These are phyloP conservation scores for Fusarium circinatum DNA, from an alignment of 2,329 filamentous ascomycete species.

Conservation along the genomic window DNA sequence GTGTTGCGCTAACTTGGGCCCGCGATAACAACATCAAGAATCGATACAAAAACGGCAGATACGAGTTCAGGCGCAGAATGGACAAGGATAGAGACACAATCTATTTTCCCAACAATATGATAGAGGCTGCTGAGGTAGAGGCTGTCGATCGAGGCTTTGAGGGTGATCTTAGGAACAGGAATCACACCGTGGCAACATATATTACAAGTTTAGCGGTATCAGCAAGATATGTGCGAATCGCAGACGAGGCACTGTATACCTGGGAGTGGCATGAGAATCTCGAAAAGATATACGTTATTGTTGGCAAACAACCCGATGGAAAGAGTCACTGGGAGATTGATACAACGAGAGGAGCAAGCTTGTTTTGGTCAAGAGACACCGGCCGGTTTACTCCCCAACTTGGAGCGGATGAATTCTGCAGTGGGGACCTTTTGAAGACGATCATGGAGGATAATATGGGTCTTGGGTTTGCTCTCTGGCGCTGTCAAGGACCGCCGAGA, in stretches of 20 bases:
- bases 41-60: background rate
- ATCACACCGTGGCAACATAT: background rate
- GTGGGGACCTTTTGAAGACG: background rate
- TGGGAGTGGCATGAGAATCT: background rate
- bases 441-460: background rate
- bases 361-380: background rate
- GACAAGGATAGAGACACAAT: background rate
- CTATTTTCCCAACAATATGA: slow-evolving; percentile 4
- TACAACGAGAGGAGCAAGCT: background rate
- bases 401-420: background rate
- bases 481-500: fast-evolving
- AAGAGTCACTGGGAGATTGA: slow-evolving; percentile 12
- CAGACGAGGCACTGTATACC: fast-evolving
- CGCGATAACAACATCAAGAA: background rate
- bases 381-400: background rate
- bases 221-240: background rate
- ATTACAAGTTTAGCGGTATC: slow-evolving; percentile 5
- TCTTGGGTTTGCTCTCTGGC: background rate
- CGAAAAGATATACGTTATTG: background rate
- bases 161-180: background rate
- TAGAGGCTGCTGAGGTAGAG: background rate
- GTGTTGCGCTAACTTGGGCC: slow-evolving; percentile 1
- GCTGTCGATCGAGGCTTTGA: background rate
- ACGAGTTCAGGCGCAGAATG: slow-evolving; percentile 14
- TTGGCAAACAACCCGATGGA: background rate